phyloP scores from a whole-genome alignment of 139 green algal species.

The Diplosphaera chodatii region DNA sequence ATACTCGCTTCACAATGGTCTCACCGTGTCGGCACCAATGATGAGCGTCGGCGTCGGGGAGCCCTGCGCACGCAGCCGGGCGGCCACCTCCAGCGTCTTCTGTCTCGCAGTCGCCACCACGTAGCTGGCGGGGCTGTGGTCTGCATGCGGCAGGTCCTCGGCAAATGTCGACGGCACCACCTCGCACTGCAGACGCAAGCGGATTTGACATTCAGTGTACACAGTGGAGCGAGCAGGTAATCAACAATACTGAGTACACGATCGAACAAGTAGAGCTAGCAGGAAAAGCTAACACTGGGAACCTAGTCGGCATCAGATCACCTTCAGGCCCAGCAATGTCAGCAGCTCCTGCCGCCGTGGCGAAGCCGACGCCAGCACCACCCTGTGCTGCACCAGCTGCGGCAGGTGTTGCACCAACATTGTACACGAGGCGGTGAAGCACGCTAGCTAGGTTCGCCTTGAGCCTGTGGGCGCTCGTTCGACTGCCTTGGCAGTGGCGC shows the following conservation, averaged over 20 bases:
- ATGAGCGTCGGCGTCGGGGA: constrained; percentile 40
- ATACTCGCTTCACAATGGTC: too few species aligned
- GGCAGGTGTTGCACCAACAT: constrained; percentile 55
- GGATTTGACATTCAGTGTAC: too few species aligned
- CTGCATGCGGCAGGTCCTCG: constrained; percentile 61
- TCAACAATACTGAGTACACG: too few species aligned
- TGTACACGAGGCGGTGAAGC: too few species aligned
- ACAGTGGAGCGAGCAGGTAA: too few species aligned
- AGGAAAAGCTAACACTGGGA: too few species aligned
- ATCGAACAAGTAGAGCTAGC: too few species aligned
- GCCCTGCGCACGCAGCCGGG: not conserved
- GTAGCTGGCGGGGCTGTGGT: constrained; percentile 47
- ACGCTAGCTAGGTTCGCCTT: too few species aligned
- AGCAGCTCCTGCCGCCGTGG: constrained; percentile 64
- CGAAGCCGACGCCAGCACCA: constrained; percentile 62
- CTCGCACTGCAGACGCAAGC: constrained; percentile 16
- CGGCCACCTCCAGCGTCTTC: constrained; percentile 70
- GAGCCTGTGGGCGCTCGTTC: too few species aligned
- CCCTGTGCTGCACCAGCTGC: constrained; percentile 30
- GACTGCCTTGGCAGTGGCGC: too few species aligned
- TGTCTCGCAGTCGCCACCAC: constrained; percentile 59
- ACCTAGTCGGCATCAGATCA: too few species aligned
- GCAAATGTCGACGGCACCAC: constrained; percentile 69
- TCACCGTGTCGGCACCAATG: constrained; percentile 76
- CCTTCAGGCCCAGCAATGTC: constrained; percentile 53